phyloP scores from a whole-genome alignment of 495 filamentous ascomycete species.

The Penicillium angulare region DNA sequence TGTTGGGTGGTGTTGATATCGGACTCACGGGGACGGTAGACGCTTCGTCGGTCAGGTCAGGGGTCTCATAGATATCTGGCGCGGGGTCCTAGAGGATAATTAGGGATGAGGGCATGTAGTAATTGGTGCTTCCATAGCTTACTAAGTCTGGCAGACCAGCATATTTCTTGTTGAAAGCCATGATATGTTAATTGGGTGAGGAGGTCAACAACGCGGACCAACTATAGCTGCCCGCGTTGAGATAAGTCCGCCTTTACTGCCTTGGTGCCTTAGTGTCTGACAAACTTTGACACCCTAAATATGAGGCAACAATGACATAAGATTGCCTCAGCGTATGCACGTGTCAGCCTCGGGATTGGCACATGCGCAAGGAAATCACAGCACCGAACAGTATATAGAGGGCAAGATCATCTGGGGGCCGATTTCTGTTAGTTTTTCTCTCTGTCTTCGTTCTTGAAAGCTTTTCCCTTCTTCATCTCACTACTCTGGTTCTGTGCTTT shows the following conservation, averaged over 20 bases:
- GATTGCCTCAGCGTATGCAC: slow-evolving; percentile 20
- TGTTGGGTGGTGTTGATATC: slow-evolving; percentile 2
- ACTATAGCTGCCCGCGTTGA: slow-evolving; percentile 4
- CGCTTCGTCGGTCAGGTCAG: slow-evolving; percentile 81
- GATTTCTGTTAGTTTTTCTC: not conserved
- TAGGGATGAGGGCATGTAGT: slow-evolving; percentile 2
- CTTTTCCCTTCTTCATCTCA: not conserved
- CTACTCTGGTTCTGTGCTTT: not conserved
- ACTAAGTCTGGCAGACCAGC: slow-evolving; percentile 83
- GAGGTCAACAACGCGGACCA: slow-evolving; percentile 13
- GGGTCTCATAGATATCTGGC: slow-evolving; percentile 94
- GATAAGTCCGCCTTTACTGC: not conserved
- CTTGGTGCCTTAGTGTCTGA: not conserved
- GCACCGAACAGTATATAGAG: slow-evolving; percentile 11
- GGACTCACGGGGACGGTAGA: slow-evolving; percentile 72
- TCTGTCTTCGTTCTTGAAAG: not conserved
- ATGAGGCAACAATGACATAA: not conserved
- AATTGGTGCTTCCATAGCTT: slow-evolving; percentile 22
- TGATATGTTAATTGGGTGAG: slow-evolving; percentile 18
- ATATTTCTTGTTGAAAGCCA: slow-evolving; percentile 69
- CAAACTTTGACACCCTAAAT: not conserved
- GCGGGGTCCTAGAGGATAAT: slow-evolving; percentile 66
- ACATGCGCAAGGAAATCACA: slow-evolving; percentile 9
- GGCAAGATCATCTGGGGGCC: slow-evolving; percentile 4
- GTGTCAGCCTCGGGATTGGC: slow-evolving; percentile 28